phyloP scores from a whole-genome alignment of 306 rosid species.

The Malus asiatica region DNA sequence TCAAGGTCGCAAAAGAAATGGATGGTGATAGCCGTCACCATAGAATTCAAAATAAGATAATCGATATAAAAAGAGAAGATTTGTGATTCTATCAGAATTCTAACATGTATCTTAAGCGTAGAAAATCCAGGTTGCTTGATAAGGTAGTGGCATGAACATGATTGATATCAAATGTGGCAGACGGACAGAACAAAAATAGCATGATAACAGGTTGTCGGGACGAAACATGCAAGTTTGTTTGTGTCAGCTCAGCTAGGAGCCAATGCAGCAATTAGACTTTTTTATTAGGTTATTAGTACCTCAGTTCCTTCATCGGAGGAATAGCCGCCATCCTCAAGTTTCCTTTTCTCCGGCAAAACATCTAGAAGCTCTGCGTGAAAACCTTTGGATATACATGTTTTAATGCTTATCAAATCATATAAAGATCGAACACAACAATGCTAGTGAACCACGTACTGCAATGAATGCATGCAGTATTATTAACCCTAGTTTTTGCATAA shows the following conservation, averaged over 20 bases:
- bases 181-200: neutral
- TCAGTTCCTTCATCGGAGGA: slow-evolving; percentile 63
- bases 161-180: neutral
- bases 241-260: neutral
- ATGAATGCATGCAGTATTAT: no score
- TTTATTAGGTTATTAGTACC: slow-evolving; percentile 33
- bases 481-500: no score
- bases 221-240: neutral
- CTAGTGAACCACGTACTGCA: no score
- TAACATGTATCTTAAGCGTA: neutral
- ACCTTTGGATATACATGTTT: no score
- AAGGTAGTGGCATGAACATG: no score
- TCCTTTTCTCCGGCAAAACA: slow-evolving; percentile 73
- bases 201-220: neutral
- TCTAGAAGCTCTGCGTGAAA: slow-evolving; percentile 52
- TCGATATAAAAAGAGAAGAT: neutral
- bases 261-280: neutral
- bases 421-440: no score
- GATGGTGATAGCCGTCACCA: neutral
- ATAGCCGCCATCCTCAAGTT: slow-evolving; percentile 71
- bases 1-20: no score
- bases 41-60: neutral
- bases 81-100: neutral
- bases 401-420: no score
- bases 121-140: neutral